These are phyloP conservation scores for Zizania palustris DNA, from an alignment of 202 grass and related monocot genomes.

Conservation along the genomic window DNA sequence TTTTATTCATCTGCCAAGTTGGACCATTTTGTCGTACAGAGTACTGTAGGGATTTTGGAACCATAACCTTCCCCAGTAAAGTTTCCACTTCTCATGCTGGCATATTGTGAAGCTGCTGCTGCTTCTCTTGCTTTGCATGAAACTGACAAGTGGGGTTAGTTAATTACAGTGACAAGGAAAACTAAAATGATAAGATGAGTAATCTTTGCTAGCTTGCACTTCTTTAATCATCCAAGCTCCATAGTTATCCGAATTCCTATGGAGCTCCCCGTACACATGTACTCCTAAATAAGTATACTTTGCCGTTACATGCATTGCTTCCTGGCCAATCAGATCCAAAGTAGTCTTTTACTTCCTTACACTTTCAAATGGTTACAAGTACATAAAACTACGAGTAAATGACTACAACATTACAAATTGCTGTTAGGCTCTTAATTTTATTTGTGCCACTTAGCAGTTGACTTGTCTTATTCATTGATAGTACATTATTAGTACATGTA, in stretches of 20 bases:
- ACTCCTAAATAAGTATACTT: conserved; percentile 20
- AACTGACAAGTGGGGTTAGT: conserved; percentile 34
- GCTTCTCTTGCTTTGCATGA: conserved; percentile 16
- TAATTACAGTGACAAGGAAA: conserved; percentile 36
- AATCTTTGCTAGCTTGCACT: conserved; percentile 46
- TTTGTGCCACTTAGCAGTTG: conserved; percentile 19
- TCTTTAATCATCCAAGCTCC: conserved; percentile 36
- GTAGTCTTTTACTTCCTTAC: background rate
- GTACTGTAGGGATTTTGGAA: too few relatives aligned
- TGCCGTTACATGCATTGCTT: conserved; percentile 25
- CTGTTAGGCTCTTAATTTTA: background rate
- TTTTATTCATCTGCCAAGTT: conserved; percentile 16
- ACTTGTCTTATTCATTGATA: background rate
- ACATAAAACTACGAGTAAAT: background rate
- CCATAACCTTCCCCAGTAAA: conserved; percentile 16
- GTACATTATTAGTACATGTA: conserved; percentile 1
- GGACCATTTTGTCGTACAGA: too few relatives aligned
- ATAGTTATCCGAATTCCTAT: conserved; percentile 12
- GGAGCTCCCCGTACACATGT: conserved; percentile 22
- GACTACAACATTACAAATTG: background rate
- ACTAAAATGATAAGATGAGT: conserved; percentile 33
- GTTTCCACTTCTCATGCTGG: conserved; percentile 28
- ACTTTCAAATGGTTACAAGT: conserved; percentile 4
- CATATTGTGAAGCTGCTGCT: conserved; percentile 33
- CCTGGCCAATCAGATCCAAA: conserved; percentile 31